phyloP scores from a whole-genome alignment of 257 asterid genomes.

The Petunia axillaris region DNA sequence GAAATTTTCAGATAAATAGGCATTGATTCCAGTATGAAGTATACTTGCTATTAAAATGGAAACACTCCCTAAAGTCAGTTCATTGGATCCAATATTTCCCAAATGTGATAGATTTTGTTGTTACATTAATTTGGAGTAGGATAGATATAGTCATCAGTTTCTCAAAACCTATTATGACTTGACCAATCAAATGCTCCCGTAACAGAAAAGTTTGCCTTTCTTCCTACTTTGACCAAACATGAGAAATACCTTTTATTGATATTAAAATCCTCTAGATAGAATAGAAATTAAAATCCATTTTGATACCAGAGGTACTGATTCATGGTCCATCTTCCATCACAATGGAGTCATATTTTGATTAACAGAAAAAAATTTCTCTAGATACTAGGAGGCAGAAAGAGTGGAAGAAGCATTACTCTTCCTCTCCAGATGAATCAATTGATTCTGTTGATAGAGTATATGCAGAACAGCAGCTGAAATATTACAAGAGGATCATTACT shows the following conservation, averaged over 20 bases:
- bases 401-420: conserved; percentile 67
- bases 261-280: background rate
- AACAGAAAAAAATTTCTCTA: background rate
- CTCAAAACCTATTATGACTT: background rate
- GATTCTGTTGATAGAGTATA: conserved; percentile 73
- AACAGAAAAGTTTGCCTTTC: background rate
- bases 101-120: too few relatives aligned
- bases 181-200: background rate
- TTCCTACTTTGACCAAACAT: background rate
- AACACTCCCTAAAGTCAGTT: too few relatives aligned
- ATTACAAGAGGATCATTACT: background rate
- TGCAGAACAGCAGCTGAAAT: background rate
- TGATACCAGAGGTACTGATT: background rate
- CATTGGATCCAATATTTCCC: too few relatives aligned
- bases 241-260: background rate
- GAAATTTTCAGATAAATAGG: too few relatives aligned
- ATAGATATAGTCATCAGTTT: too few relatives aligned
- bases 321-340: background rate
- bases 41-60: too few relatives aligned
- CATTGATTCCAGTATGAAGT: too few relatives aligned
- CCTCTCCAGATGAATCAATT: conserved; percentile 92
- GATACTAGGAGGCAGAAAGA: background rate
- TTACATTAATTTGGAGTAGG: too few relatives aligned
- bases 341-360: background rate
- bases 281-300: background rate